These are phyloP conservation scores for Rhizopus delemar DNA, from an alignment of 371 early-diverging fungal species.

Conservation along the genomic window DNA sequence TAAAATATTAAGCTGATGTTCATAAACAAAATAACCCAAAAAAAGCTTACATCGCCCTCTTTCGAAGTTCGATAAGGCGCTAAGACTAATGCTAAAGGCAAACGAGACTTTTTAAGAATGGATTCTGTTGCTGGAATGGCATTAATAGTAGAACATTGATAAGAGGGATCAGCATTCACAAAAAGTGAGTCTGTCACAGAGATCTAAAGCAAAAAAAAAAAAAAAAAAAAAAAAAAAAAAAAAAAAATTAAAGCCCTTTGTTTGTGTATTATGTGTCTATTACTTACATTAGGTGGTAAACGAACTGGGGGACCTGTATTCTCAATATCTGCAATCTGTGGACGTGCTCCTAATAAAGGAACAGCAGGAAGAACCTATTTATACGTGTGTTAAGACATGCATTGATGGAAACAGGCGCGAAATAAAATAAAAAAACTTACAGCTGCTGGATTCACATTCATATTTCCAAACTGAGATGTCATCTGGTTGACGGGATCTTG, in stretches of 20 bases:
- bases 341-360: constrained; percentile 56
- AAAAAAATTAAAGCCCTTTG: background rate
- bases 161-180: constrained; percentile 72
- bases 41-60: constrained; percentile 51
- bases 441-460: constrained; percentile 30
- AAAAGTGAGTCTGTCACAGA: constrained; percentile 70
- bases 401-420: background rate
- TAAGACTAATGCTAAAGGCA: constrained; percentile 88
- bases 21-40: background rate
- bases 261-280: background rate
- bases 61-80: constrained; percentile 77
- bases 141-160: constrained; percentile 88
- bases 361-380: constrained; percentile 37
- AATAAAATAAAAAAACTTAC: constrained; percentile 19
- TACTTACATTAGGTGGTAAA: constrained; percentile 60
- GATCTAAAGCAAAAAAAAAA: constrained; percentile 36
- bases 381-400: background rate
- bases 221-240: background rate
- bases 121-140: constrained; percentile 82
- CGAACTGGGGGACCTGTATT: constrained; percentile 57
- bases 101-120: constrained; percentile 77
- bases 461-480: constrained; percentile 50
- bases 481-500: constrained; percentile 34
- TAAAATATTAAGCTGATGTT: background rate
- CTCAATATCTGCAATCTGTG: constrained; percentile 58